phyloP scores from a whole-genome alignment of 2,329 filamentous ascomycete species.

The Boeremia exigua region DNA sequence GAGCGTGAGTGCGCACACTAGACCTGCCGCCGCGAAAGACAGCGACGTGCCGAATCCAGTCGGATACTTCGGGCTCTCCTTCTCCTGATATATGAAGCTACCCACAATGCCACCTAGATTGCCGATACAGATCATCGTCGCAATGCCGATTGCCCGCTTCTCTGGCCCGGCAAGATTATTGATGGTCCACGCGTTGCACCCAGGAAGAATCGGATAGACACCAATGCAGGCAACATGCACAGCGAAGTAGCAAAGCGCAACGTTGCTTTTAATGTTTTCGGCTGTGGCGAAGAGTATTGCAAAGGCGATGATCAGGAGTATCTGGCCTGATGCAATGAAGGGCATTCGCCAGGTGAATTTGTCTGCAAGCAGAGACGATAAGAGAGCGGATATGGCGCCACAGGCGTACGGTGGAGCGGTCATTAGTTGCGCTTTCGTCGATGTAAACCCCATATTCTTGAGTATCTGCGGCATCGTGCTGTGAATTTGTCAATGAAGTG shows the following conservation, averaged over 20 bases:
- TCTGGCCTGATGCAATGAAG: conserved; percentile 25
- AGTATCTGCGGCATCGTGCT: conserved; percentile 20
- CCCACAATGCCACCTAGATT: conserved; percentile 38
- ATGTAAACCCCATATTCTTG: conserved; percentile 31
- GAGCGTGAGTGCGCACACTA: conserved; percentile 22
- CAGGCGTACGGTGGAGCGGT: conserved; percentile 32
- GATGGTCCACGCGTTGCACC: conserved; percentile 33
- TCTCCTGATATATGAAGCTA: conserved; percentile 40
- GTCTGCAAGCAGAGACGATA: conserved; percentile 26
- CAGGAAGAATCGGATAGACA: conserved; percentile 32
- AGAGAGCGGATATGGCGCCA: conserved; percentile 28
- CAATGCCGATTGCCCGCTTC: conserved; percentile 36
- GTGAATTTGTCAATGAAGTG: background rate
- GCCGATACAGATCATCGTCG: conserved; percentile 32
- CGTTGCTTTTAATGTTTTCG: conserved; percentile 48
- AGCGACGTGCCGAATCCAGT: conserved; percentile 43
- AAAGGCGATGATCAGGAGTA: conserved; percentile 48
- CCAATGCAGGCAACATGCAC: conserved; percentile 51
- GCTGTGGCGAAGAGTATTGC: conserved; percentile 51
- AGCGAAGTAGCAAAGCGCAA: conserved; percentile 53
- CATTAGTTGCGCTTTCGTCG: conserved; percentile 33
- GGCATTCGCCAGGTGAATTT: conserved; percentile 30
- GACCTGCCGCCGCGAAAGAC: conserved; percentile 29
- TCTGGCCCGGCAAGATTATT: conserved; percentile 32
- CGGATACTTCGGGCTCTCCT: conserved; percentile 40